Percentiles rank a stretch among this genome's conserved stretches.
phyloP scores from a whole-genome alignment of 1,284 basidiomycete species.

The Puccinia hordei region DNA sequence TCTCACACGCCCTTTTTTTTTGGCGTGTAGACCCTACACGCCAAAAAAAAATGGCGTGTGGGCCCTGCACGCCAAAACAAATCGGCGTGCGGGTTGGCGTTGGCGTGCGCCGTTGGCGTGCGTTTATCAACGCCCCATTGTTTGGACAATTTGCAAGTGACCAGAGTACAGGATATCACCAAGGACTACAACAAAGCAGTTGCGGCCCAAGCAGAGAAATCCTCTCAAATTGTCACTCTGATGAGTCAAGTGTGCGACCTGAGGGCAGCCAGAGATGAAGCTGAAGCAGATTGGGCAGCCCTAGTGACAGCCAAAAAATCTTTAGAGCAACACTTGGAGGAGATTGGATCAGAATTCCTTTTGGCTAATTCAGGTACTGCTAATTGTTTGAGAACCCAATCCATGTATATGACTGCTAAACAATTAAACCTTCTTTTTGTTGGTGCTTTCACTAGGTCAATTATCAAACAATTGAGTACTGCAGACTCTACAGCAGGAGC shows the following conservation, averaged over 20 bases:
- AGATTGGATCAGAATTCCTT: constrained; percentile 73
- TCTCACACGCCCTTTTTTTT: no score
- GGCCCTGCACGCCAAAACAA: no score
- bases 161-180: constrained; percentile 68
- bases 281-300: constrained; percentile 75
- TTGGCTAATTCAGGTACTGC: constrained; percentile 66
- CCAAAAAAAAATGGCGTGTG: no score
- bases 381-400: background rate
- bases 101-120: no score
- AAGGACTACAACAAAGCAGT: constrained; percentile 76
- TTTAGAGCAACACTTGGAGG: constrained; percentile 74
- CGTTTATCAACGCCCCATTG: no score
- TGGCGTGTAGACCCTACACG: no score
- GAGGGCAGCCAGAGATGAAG: constrained; percentile 76
- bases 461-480: constrained; percentile 72
- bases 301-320: constrained; percentile 79
- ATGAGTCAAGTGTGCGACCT: constrained; percentile 83
- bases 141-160: background rate
- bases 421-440: background rate
- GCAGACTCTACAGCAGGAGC: constrained; percentile 73
- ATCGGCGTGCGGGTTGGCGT: no score
- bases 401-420: background rate
- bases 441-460: constrained; percentile 31
- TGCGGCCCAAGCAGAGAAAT: constrained; percentile 73
- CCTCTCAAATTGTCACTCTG: constrained; percentile 76